Evolutionary conservation across 768 basidiomycete species (phyloP).

Genomic region (Lactarius quietus): DNA sequence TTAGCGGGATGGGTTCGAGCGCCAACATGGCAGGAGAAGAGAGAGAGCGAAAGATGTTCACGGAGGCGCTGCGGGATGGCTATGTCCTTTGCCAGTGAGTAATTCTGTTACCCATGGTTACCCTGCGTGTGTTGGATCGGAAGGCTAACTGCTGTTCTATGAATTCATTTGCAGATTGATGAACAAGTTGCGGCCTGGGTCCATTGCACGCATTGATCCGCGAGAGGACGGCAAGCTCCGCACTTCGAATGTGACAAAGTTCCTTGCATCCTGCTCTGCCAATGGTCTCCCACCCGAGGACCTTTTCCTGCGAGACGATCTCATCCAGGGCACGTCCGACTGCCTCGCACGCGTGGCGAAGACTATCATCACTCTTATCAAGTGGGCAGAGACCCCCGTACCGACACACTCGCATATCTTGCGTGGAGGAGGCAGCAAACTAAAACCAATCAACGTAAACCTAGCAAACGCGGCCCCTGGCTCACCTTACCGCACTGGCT

Average conservation of each 20-base stretch:
- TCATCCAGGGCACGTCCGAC: conserved; percentile 57
- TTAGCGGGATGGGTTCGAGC: conserved; percentile 35
- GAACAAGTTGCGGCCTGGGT: conserved; percentile 67
- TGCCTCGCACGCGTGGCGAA: conserved; percentile 67
- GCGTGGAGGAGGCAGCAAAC: conserved; percentile 32
- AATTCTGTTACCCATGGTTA: conserved; percentile 18
- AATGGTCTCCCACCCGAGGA: conserved; percentile 61
- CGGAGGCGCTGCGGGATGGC: conserved; percentile 77
- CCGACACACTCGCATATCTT: conserved; percentile 46
- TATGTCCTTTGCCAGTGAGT: conserved; percentile 89
- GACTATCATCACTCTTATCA: conserved; percentile 64
- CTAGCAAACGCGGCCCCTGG: conserved; percentile 29
- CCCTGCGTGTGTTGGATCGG: not conserved
- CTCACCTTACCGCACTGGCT: conserved; percentile 19
- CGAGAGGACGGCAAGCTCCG: conserved; percentile 64
- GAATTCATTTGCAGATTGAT: conserved; percentile 51
- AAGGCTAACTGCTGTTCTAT: conserved; percentile 26
- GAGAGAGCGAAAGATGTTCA: conserved; percentile 67
- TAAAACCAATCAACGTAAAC: conserved; percentile 33
- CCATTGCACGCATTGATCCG: conserved; percentile 58
- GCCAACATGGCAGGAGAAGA: conserved; percentile 61
- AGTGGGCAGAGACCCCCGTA: conserved; percentile 54
- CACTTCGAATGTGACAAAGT: conserved; percentile 71
- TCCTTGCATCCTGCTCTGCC: conserved; percentile 69
- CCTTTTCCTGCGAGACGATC: conserved; percentile 64